Base-by-base conservation (phyloP, 805 yeast genomes). In the Candida peoriensis region DNA sequence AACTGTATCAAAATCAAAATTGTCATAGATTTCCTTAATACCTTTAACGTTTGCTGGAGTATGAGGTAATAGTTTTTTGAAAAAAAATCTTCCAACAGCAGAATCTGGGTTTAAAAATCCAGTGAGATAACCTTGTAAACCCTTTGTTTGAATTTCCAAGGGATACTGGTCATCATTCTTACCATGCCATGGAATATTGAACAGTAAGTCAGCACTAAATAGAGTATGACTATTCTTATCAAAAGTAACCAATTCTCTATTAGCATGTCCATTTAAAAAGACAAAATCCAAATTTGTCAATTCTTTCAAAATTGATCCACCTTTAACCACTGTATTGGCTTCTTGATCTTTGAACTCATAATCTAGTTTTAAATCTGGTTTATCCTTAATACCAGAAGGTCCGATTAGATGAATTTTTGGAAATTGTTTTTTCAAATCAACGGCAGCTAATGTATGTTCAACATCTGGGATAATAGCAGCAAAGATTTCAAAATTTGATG, bases 391-490 rank as follows among this genome's bases (percentile, higher is more conserved):
- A 1, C 64, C 75, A 5, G 45, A 38, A 58, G 73, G 66, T 6
- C 79, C 84, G 40, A 80, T 65, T 19, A 80, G 54, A 46, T 71
- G 68, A 32, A 74, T 55, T 3, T 61, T 48, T 4, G 85, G 83
- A 50, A 60, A 68, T 35, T 58, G 54, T 14, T 63, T 60, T 49
- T 72, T 70, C 57, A 78, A 72, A 11, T 71, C 68, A 18, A 55
- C 49, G 10, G 78, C 73, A 3, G 81, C 83, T 74, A 80, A 58
- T 1, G 82, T 76, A 49, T 81, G 88, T 43, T 76, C 82, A 21
- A 43, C 48, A 48, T 81, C 84, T 2, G 87, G 86, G 30, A 81
- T 64, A 27, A 81, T 64, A 24, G 77, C 60, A 42, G 75, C 70
- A 2, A 69, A 53, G 26, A 77, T 63, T 20, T 66, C 64, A 20